Percentiles rank a stretch among this genome's conserved stretches.
These are phyloP conservation scores for Fusarium papillatum DNA, from an alignment of 2,329 filamentous ascomycete species.

Conservation along the genomic window DNA sequence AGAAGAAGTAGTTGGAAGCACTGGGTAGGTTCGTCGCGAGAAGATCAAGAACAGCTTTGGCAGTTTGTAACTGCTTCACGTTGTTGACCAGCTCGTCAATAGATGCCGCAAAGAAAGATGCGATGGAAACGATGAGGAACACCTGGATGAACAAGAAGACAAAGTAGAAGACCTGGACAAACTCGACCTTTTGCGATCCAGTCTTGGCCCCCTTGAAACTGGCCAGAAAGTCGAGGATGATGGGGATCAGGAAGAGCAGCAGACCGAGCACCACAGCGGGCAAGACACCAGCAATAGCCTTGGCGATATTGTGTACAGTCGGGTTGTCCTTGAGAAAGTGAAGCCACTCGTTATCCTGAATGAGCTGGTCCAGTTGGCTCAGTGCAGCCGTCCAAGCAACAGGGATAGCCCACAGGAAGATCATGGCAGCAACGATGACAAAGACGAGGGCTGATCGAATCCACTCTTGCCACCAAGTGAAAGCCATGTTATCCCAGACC, in stretches of 20 bases:
- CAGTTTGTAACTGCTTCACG: slow-evolving; percentile 61
- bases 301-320: slow-evolving; percentile 71
- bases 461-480: slow-evolving; percentile 94
- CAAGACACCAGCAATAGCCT: slow-evolving; percentile 84
- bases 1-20: slow-evolving; percentile 97
- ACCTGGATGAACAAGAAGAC: slow-evolving; percentile 94
- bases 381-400: slow-evolving; percentile 90
- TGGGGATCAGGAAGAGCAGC: slow-evolving; percentile 84
- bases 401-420: slow-evolving; percentile 91
- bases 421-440: slow-evolving; percentile 77
- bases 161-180: slow-evolving; percentile 95
- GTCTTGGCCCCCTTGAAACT: slow-evolving; percentile 85
- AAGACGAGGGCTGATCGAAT: slow-evolving; percentile 77
- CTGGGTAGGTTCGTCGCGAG: slow-evolving; percentile 86
- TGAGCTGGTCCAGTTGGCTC: slow-evolving; percentile 81
- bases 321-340: slow-evolving; percentile 73
- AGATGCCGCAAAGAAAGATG: slow-evolving; percentile 77
- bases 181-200: slow-evolving; percentile 81
- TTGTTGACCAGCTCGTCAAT: slow-evolving; percentile 73
- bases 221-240: slow-evolving; percentile 82
- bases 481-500: slow-evolving; percentile 97
- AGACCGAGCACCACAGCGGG: slow-evolving; percentile 83
- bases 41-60: slow-evolving; percentile 76
- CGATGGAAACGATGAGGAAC: slow-evolving; percentile 92
- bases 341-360: slow-evolving; percentile 77